These are phyloP conservation scores for Nelumbo lutea DNA, from an alignment of 164 flowering plant species.

Conservation along the genomic window DNA sequence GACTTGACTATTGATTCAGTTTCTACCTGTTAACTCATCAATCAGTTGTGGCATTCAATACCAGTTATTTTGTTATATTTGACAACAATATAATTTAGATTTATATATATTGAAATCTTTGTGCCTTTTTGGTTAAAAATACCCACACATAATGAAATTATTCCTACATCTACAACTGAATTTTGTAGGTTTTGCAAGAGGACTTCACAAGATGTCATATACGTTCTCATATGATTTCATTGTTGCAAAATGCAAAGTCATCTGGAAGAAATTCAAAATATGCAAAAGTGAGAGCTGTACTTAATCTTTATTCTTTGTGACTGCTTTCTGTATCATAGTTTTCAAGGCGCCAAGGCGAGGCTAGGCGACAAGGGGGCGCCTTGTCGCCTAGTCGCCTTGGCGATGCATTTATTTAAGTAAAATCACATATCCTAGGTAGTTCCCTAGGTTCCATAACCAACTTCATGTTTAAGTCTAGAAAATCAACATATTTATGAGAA, in stretches of 20 bases:
- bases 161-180: neutral
- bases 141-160: neutral
- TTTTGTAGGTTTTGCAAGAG: conserved; percentile 73
- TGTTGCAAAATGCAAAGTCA: conserved; percentile 32
- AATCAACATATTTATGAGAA: no score
- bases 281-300: conserved; percentile 61
- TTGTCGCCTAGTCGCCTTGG: no score
- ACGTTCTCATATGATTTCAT: conserved; percentile 47
- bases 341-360: no score
- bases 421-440: no score
- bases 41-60: neutral
- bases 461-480: no score
- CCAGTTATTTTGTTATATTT: neutral
- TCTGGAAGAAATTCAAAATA: conserved; percentile 16
- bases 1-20: no score
- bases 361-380: no score
- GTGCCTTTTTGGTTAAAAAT: neutral
- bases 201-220: conserved; percentile 82
- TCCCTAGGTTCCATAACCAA: no score
- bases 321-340: neutral
- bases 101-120: neutral
- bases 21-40: neutral
- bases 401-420: no score
- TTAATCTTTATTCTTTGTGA: neutral
- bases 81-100: neutral